These are phyloP conservation scores for Corylus heterophylla DNA, from an alignment of 306 rosid genomes.

Conservation along the genomic window DNA sequence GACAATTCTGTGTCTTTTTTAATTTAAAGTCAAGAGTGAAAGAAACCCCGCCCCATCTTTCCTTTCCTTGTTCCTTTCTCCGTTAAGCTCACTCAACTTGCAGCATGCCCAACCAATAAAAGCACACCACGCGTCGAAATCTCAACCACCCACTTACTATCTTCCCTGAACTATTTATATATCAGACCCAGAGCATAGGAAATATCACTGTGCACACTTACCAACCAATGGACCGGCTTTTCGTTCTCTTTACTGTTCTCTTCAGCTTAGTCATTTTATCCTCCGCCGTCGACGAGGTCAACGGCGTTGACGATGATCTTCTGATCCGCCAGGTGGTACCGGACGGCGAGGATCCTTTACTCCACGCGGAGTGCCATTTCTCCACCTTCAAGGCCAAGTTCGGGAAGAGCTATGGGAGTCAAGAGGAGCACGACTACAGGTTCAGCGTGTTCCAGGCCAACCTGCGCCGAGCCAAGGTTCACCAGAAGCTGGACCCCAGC, in stretches of 20 bases:
- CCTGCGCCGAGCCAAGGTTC: constrained; percentile 65
- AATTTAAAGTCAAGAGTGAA: neutral
- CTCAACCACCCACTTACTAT: neutral
- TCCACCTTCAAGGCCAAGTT: constrained; percentile 61
- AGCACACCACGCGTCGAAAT: neutral
- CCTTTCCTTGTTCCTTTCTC: neutral
- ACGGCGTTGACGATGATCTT: constrained; percentile 34
- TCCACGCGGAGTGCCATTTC: constrained; percentile 74
- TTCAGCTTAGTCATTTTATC: constrained; percentile 27
- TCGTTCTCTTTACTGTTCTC: constrained; percentile 23
- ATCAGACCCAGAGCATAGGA: too few species aligned
- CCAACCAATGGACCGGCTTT: constrained; percentile 38
- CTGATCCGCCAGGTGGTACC: constrained; percentile 74
- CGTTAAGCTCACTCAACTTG: neutral
- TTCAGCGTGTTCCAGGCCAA: constrained; percentile 72
- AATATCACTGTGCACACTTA: neutral
- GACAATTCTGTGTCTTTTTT: neutral
- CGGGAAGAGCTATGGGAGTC: constrained; percentile 55
- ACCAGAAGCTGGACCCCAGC: constrained; percentile 76
- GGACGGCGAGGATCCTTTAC: constrained; percentile 46
- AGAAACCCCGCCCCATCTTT: neutral
- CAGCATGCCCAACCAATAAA: neutral
- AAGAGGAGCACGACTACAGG: constrained; percentile 79
- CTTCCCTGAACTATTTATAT: neutral
- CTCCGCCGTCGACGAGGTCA: constrained; percentile 17